A percentile compares a stretch with the other conserved stretches of the same genome.
phyloP scores from a whole-genome alignment of 805 yeast genomes.

The Saccharomycopsis sp. region DNA sequence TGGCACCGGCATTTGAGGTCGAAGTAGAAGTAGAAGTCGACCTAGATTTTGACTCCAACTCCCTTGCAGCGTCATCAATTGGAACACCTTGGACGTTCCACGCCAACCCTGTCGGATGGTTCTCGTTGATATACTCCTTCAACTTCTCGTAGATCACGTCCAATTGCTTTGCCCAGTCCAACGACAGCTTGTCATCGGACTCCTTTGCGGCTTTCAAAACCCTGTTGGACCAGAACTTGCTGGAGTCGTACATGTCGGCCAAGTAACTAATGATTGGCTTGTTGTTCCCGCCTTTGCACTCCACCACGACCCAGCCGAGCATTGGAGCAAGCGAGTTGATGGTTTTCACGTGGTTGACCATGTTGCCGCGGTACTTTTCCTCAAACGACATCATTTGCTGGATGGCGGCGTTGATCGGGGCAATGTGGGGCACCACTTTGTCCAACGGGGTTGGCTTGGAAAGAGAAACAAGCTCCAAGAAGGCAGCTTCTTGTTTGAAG shows the following conservation, averaged over 20 bases:
- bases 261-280: constrained; percentile 43
- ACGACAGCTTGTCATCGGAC: constrained; percentile 57
- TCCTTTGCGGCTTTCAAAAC: constrained; percentile 79
- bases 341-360: constrained; percentile 66
- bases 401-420: constrained; percentile 58
- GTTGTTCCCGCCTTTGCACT: constrained; percentile 41
- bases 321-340: constrained; percentile 85
- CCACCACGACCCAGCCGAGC: constrained; percentile 80
- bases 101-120: constrained; percentile 74
- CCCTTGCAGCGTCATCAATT: constrained; percentile 41
- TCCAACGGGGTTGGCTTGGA: constrained; percentile 55
- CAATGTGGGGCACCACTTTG: constrained; percentile 42
- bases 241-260: constrained; percentile 80
- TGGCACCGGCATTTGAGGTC: constrained; percentile 25
- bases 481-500: constrained; percentile 47
- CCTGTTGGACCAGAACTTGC: constrained; percentile 91
- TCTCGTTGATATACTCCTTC: constrained; percentile 63
- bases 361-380: constrained; percentile 61
- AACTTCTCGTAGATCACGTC: constrained; percentile 58
- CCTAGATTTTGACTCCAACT: constrained; percentile 22
- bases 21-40: constrained; percentile 23
- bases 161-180: constrained; percentile 73
- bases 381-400: constrained; percentile 52
- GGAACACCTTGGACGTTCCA: constrained; percentile 60
- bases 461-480: constrained; percentile 49